phyloP scores from a whole-genome alignment of 345 rosid genomes.

The Melaleuca quinquenervia region DNA sequence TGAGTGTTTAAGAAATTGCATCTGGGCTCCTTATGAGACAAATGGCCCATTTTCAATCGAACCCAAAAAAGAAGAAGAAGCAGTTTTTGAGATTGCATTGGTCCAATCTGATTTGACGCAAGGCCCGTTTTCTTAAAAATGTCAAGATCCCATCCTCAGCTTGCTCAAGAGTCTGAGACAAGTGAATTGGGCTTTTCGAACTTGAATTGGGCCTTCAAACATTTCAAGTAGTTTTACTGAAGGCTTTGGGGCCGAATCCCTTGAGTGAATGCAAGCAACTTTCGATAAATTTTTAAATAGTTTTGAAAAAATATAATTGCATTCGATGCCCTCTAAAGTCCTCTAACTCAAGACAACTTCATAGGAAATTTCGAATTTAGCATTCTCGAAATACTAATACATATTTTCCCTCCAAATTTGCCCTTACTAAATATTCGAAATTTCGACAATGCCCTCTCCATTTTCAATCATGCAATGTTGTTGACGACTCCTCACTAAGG shows the following conservation, averaged over 20 bases:
- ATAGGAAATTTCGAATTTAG: not conserved
- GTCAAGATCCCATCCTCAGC: not conserved
- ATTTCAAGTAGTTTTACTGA: not conserved
- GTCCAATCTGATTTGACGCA: not conserved
- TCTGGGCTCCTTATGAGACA: not conserved
- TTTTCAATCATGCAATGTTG: too few relatives aligned
- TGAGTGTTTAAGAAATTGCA: not conserved
- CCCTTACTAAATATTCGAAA: not conserved
- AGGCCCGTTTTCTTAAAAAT: not conserved
- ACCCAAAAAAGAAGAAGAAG: too few relatives aligned
- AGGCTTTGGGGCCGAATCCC: not conserved
- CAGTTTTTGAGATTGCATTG: too few relatives aligned
- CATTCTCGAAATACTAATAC: not conserved
- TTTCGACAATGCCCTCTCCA: too few relatives aligned
- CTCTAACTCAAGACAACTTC: too few relatives aligned
- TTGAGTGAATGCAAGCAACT: not conserved
- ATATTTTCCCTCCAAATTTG: not conserved
- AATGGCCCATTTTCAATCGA: not conserved
- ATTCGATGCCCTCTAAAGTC: not conserved
- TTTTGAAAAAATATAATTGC: too few relatives aligned
- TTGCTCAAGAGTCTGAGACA: not conserved
- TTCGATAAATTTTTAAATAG: accelerated
- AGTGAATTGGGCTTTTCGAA: not conserved
- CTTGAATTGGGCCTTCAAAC: not conserved
- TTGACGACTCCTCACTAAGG: too few relatives aligned